These are phyloP conservation scores for Phytopythium montanum DNA, from an alignment of 352 stramenopile species.

Conservation along the genomic window DNA sequence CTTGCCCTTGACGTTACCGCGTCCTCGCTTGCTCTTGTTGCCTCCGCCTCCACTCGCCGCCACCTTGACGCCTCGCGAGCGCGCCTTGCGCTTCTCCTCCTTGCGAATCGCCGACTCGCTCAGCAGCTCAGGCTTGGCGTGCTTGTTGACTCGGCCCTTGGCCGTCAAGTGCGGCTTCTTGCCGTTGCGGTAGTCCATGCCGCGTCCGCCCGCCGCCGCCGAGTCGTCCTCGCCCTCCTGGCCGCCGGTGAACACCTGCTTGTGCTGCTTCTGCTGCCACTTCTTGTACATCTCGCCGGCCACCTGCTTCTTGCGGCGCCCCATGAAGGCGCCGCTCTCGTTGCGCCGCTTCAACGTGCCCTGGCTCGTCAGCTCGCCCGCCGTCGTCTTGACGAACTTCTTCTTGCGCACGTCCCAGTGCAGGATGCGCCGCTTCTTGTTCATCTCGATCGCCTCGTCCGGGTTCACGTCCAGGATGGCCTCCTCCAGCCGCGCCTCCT, in stretches of 20 bases:
- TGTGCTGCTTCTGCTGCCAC: constrained; percentile 91
- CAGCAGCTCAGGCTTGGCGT: constrained; percentile 76
- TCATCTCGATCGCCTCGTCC: constrained; percentile 97
- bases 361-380: constrained; percentile 84
- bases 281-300: constrained; percentile 93
- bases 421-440: constrained; percentile 97
- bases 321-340: constrained; percentile 57
- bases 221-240: constrained; percentile 68
- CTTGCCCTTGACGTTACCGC: constrained; percentile 77
- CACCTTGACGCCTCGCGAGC: constrained; percentile 74
- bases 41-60: constrained; percentile 34
- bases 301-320: constrained; percentile 81
- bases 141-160: constrained; percentile 62
- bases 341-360: constrained; percentile 85
- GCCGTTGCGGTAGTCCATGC: constrained; percentile 77
- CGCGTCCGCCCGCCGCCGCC: constrained; percentile 22
- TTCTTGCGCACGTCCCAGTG: constrained; percentile 99
- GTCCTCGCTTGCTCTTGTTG: constrained; percentile 51
- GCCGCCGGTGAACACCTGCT: constrained; percentile 68
- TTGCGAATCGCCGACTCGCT: constrained; percentile 81
- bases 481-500: constrained; percentile 90
- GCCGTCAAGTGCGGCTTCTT: constrained; percentile 58
- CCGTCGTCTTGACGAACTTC: constrained; percentile 93
- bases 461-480: constrained; percentile 97
- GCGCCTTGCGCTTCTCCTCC: constrained; percentile 81